A percentile compares a stretch with the other conserved stretches of the same genome.
Conservation (phyloP, 176 grass and related monocot genomes). For the Carex scoparia region DNA sequence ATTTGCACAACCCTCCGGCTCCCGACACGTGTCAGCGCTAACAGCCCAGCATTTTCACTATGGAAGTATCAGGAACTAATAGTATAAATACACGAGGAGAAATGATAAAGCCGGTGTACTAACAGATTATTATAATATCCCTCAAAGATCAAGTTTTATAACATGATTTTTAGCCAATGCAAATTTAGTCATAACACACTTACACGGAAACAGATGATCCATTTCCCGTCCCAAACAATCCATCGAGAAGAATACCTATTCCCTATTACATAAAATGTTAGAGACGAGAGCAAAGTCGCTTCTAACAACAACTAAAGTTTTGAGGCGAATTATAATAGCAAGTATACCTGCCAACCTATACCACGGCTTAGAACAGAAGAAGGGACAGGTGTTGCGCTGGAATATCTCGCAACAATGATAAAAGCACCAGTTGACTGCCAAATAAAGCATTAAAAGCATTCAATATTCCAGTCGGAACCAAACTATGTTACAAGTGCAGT, state of each 20-base stretch:
- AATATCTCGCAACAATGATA: constrained; percentile 88
- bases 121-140: not conserved
- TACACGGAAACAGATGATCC: constrained; percentile 95
- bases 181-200: constrained; percentile 23
- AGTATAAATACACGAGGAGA: not conserved
- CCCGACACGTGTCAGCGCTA: constrained; percentile 90
- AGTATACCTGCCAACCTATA: constrained; percentile 86
- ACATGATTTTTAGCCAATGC: not conserved
- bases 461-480: not conserved
- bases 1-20: constrained; percentile 95
- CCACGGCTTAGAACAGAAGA: constrained; percentile 95
- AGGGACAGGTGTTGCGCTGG: constrained; percentile 85
- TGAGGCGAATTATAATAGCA: constrained; percentile 8
- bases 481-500: not conserved
- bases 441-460: not conserved
- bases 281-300: not conserved
- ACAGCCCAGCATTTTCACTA: constrained; percentile 94
- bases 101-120: not conserved
- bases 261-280: constrained; percentile 48
- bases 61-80: not conserved
- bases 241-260: constrained; percentile 91
- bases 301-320: not conserved
- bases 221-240: constrained; percentile 92
- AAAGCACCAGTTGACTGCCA: constrained; percentile 91
- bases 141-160: not conserved